Conservation (phyloP, 2,329 filamentous ascomycete genomes). For the Aspergillus tamarii region DNA sequence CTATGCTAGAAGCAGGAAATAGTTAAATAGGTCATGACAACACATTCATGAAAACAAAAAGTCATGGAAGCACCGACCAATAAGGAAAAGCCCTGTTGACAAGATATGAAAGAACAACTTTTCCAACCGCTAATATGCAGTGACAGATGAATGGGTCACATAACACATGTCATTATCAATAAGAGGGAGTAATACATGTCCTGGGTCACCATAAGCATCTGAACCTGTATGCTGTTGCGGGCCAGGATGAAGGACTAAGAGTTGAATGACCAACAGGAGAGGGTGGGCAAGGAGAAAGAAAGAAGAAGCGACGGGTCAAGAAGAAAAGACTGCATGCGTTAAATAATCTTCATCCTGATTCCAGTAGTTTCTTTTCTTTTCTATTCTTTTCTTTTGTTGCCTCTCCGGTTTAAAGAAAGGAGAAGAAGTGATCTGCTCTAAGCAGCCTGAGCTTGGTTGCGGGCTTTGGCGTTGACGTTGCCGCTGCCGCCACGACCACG, state of each 20-base stretch:
- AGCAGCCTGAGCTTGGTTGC: conserved; percentile 50
- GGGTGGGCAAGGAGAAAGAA: conserved; percentile 9
- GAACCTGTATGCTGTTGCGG: conserved; percentile 23
- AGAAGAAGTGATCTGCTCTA: conserved; percentile 29
- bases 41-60: conserved; percentile 21
- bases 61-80: conserved; percentile 24
- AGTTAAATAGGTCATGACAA: conserved; percentile 13
- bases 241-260: conserved; percentile 27
- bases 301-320: conserved; percentile 12
- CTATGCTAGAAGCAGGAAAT: conserved; percentile 35
- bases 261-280: conserved; percentile 21
- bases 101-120: conserved; percentile 36
- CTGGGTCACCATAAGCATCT: conserved; percentile 27
- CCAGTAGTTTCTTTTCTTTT: not conserved
- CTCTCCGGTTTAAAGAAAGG: not conserved
- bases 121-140: conserved; percentile 49
- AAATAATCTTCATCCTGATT: not conserved
- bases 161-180: conserved; percentile 46
- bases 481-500: conserved; percentile 62
- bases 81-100: conserved; percentile 28
- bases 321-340: conserved; percentile 6
- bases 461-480: conserved; percentile 53
- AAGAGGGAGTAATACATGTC: conserved; percentile 44
- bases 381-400: conserved; percentile 4
- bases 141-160: conserved; percentile 37